These are phyloP conservation scores for Pestalotiopsis sp. DNA, from an alignment of 2,329 filamentous ascomycete genomes.

Conservation along the genomic window DNA sequence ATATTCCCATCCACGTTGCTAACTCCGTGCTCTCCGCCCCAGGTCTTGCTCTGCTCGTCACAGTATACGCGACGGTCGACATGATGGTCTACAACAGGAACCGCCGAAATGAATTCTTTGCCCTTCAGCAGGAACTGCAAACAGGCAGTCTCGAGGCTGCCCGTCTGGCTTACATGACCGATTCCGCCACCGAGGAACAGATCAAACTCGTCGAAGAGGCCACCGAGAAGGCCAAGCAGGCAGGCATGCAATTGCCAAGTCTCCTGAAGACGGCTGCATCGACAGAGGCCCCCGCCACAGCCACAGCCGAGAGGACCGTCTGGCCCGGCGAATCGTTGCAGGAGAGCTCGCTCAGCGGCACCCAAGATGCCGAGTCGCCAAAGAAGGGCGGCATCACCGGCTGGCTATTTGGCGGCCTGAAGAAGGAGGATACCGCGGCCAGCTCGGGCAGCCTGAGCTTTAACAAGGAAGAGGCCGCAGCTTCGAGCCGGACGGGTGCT, in stretches of 20 bases:
- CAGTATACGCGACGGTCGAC: conserved; percentile 62
- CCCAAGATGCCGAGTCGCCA: conserved; percentile 18
- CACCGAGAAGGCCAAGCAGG: conserved; percentile 48
- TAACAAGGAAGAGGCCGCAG: conserved; percentile 33
- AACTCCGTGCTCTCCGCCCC: background rate
- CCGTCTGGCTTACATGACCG: conserved; percentile 62
- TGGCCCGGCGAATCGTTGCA: conserved; percentile 27
- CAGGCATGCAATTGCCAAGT: conserved; percentile 51
- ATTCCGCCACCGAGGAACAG: conserved; percentile 59
- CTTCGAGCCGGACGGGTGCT: conserved; percentile 26
- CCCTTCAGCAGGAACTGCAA: conserved; percentile 55
- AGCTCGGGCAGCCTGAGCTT: conserved; percentile 24
- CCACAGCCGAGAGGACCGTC: conserved; percentile 21
- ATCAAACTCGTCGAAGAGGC: conserved; percentile 59
- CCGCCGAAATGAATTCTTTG: conserved; percentile 60
- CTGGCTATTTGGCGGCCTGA: conserved; percentile 43
- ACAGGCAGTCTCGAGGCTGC: conserved; percentile 59
- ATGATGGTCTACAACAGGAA: conserved; percentile 64
- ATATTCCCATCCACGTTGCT: background rate
- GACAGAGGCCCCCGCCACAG: conserved; percentile 14
- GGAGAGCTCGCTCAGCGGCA: conserved; percentile 21
- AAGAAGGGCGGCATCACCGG: conserved; percentile 28
- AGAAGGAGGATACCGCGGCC: conserved; percentile 35
- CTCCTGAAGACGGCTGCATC: conserved; percentile 38
- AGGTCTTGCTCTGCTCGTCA: conserved; percentile 59